A percentile compares a stretch with the other conserved stretches of the same genome.
phyloP scores from a whole-genome alignment of 768 basidiomycete genomes.

The Phaeolepiota aurea region DNA sequence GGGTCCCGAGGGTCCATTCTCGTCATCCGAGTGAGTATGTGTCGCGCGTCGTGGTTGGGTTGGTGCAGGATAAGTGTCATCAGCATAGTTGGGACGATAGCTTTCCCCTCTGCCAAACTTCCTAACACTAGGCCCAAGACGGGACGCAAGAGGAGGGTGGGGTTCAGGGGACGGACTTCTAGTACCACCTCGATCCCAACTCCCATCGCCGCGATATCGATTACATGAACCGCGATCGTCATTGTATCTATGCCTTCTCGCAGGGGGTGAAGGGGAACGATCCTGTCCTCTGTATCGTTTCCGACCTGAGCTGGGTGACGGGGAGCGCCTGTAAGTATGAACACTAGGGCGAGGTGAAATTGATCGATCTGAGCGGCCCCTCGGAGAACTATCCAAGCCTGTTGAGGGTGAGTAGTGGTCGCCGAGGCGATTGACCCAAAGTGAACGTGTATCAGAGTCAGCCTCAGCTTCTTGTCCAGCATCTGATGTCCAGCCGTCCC shows the following conservation, averaged over 20 bases:
- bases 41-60: constrained; percentile 4
- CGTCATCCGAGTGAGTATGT: not conserved
- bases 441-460: not conserved
- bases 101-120: constrained; percentile 6
- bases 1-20: not conserved
- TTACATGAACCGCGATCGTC: not conserved
- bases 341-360: not conserved
- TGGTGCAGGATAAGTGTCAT: not conserved
- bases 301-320: not conserved
- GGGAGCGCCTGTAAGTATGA: not conserved
- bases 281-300: constrained; percentile 13
- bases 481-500: constrained; percentile 8
- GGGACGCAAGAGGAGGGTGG: not conserved
- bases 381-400: no score
- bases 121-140: constrained; percentile 6
- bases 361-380: no score
- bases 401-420: not conserved
- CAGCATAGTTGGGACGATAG: constrained; percentile 9
- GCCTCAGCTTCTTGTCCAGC: not conserved
- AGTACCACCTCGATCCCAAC: constrained; percentile 3
- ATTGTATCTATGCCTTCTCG: constrained; percentile 11
- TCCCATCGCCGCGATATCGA: not conserved
- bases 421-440: not conserved
- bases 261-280: constrained; percentile 10
- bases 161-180: constrained; percentile 15